These are phyloP conservation scores for Yarrowia galli DNA, from an alignment of 1,139 yeast species.

Conservation along the genomic window DNA sequence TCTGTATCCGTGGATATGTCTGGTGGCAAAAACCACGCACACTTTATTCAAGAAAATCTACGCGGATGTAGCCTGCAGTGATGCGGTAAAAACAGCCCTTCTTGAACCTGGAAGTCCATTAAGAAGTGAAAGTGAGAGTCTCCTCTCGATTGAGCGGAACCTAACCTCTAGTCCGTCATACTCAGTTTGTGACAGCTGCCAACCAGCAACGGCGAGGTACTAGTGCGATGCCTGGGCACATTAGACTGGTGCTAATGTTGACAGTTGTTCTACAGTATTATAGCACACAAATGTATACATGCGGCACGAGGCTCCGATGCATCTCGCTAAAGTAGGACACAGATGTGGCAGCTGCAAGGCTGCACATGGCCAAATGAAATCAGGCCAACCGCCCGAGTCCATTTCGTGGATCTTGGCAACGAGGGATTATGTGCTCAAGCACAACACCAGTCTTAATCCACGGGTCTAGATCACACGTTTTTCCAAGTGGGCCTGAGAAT, in stretches of 20 bases:
- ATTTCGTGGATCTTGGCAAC: not conserved
- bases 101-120: not conserved
- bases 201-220: constrained; percentile 19
- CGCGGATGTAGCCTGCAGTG: not conserved
- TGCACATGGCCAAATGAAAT: not conserved
- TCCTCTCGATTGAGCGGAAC: not conserved
- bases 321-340: not conserved
- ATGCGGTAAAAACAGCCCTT: constrained; percentile 7
- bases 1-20: not conserved
- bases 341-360: not conserved
- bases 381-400: not conserved
- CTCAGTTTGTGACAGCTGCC: constrained; percentile 1
- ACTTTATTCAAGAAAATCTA: not conserved
- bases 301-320: not conserved
- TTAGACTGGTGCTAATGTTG: constrained; percentile 23
- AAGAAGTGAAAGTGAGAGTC: not conserved
- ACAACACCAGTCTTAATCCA: not conserved
- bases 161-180: not conserved
- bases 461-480: too few relatives aligned
- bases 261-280: not conserved
- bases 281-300: not conserved
- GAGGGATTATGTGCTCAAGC: not conserved
- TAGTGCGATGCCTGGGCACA: constrained; percentile 16
- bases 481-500: too few relatives aligned
- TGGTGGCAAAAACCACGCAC: constrained; percentile 5